Base-by-base conservation (phyloP, 2,329 filamentous ascomycete species). In the Fusarium penzigii region DNA sequence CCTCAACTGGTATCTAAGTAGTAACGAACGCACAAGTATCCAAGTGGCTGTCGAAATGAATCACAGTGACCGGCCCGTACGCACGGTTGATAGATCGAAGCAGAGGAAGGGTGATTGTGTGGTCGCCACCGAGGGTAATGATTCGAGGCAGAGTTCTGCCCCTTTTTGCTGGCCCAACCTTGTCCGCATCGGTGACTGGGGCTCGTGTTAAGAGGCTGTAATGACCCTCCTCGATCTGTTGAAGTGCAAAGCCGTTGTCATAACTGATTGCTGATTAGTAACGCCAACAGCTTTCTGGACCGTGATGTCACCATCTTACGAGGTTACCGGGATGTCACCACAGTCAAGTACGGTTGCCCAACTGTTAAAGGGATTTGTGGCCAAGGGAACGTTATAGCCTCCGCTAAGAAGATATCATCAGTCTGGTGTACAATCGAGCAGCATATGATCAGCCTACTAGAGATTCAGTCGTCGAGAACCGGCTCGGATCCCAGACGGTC, bases 191-290 rank as follows among this genome's bases (percentile, higher is more conserved):
- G 2, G 89, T 93, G 43, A 79, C 80, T 0, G 90, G 90, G 2
- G 79, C 72, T 36, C 90, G 86, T 57, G 86, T 87, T 9, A 94
- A 76, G 54, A 95, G 82, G 56, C 79, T 81, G 70, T 89, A 87
- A 73, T 95, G 90, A 9, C 90, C 90, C 71, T 93, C 84, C 68
- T 95, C 90, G 47, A 95, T 94, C 68, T 95, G 90, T 56, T 87
- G 81, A 20, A 95, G 83, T 8, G 90, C 91, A 71, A 84, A 94
- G 2, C 82, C 80, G 68, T 94, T 94, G 71, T 95, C 90, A 62
- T 92, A 92, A 34, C 87, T 90, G 16, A 5, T 3, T 52, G 6
- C 6, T 1, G 6, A 46, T 59, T 1, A 65, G 32, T 12, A 40
- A 6, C 13, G 1, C 2, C n/a, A n/a, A n/a, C n/a, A n/a, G n/a